Conservation (phyloP, 1,284 basidiomycete species). For the Ganoderma lucidum region DNA sequence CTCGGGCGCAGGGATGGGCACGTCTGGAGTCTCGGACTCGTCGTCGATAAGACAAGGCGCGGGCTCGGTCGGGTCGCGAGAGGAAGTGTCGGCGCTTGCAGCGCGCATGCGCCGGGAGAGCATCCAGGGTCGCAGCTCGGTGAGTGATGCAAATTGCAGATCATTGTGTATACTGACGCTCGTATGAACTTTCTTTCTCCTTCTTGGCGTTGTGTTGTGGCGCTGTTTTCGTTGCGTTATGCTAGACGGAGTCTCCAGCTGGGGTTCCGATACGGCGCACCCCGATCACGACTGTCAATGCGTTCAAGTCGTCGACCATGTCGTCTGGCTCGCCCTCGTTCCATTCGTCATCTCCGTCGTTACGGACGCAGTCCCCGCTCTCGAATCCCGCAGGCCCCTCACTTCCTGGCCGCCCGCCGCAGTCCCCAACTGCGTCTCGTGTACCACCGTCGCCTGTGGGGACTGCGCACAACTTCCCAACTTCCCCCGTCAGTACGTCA, state of each 20-base stretch:
- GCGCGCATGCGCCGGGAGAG: constrained; percentile 53
- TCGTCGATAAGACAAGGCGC: constrained; percentile 50
- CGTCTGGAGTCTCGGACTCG: constrained; percentile 46
- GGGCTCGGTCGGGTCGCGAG: constrained; percentile 46
- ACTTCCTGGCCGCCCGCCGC: constrained; percentile 46
- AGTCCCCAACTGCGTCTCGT: constrained; percentile 51
- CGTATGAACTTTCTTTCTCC: background rate
- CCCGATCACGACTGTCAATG: constrained; percentile 60
- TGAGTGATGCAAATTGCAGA: constrained; percentile 36
- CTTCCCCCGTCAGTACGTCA: constrained; percentile 40
- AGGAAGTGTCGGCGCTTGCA: constrained; percentile 47
- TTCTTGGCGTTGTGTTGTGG: background rate
- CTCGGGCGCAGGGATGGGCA: constrained; percentile 38
- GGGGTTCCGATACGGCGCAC: constrained; percentile 63
- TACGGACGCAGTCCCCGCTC: constrained; percentile 54
- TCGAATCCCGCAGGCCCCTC: constrained; percentile 42
- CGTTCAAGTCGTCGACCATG: constrained; percentile 76
- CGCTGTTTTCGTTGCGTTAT: background rate
- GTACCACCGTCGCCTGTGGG: constrained; percentile 54
- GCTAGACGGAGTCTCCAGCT: constrained; percentile 47
- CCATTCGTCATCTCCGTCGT: constrained; percentile 56
- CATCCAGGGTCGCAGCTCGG: constrained; percentile 42
- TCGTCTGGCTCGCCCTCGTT: constrained; percentile 61
- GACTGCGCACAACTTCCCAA: constrained; percentile 38
- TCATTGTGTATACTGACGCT: constrained; percentile 11